These are phyloP conservation scores for Aspergillus caelatus DNA, from an alignment of 2,329 filamentous ascomycete species.

Conservation along the genomic window DNA sequence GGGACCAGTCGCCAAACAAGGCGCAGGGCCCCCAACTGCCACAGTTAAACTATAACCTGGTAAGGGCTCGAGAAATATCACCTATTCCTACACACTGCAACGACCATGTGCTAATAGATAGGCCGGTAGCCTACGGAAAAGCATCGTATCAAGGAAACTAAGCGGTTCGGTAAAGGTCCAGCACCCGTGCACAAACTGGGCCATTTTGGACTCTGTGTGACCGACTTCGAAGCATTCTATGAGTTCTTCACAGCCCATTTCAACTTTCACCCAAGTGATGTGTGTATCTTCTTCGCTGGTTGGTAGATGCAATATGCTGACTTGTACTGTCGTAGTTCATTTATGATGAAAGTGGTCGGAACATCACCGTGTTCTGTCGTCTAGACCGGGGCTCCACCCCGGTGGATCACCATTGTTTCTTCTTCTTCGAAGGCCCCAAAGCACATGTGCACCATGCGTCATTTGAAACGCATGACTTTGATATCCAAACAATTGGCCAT, in stretches of 20 bases:
- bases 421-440: conserved; percentile 40
- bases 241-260: conserved; percentile 15
- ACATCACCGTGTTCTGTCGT: conserved; percentile 55
- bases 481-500: conserved; percentile 70
- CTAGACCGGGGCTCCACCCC: conserved; percentile 55
- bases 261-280: conserved; percentile 15
- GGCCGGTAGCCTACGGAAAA: too few species aligned
- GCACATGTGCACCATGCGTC: conserved; percentile 67
- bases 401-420: conserved; percentile 61
- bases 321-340: conserved; percentile 3
- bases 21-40: too few species aligned
- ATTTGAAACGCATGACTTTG: conserved; percentile 72
- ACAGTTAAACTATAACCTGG: background rate
- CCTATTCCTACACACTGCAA: too few species aligned
- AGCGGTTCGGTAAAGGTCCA: conserved; percentile 9
- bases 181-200: conserved; percentile 25
- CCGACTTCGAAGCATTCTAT: conserved; percentile 8
- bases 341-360: conserved; percentile 19
- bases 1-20: background rate
- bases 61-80: too few species aligned
- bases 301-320: too few species aligned
- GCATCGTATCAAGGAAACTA: too few species aligned
- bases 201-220: conserved; percentile 22
- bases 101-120: too few species aligned
- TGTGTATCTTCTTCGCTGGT: background rate